Evolutionary conservation across 768 basidiomycete genomes (phyloP).

Genomic region (Calvatia gigantea): DNA sequence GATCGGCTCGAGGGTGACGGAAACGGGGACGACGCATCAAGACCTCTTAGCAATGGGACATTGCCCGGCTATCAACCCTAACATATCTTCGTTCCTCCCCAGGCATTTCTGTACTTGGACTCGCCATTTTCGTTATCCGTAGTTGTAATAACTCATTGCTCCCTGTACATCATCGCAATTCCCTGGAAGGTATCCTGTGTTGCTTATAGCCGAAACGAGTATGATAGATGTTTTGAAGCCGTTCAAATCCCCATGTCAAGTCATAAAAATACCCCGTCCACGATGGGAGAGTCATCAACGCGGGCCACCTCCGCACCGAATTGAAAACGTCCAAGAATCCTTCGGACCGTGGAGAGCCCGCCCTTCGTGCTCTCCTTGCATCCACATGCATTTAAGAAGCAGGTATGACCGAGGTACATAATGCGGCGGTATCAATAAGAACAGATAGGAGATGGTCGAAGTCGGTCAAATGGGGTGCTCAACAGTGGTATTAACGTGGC

Average conservation of each 20-base stretch:
- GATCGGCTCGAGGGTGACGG: neutral
- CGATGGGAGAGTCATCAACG: too few relatives aligned
- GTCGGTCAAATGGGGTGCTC: neutral
- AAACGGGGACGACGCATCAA: neutral
- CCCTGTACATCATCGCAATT: neutral
- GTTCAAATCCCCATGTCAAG: too few relatives aligned
- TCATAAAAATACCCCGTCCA: too few relatives aligned
- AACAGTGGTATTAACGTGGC: neutral
- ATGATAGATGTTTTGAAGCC: too few relatives aligned
- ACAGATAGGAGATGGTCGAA: neutral
- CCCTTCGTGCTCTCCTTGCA: neutral
- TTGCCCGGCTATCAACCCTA: conserved; percentile 25
- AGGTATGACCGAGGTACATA: neutral
- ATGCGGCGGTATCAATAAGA: neutral
- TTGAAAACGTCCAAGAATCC: too few relatives aligned
- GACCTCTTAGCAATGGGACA: conserved; percentile 7
- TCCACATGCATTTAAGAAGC: neutral
- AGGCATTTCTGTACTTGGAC: neutral
- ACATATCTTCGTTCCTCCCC: neutral
- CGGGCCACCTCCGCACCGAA: too few relatives aligned
- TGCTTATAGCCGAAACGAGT: neutral
- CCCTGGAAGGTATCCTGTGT: neutral
- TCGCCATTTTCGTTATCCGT: neutral
- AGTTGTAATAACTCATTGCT: neutral
- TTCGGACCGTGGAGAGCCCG: neutral